These are phyloP conservation scores for Aspergillus tanneri DNA, from an alignment of 2,329 filamentous ascomycete genomes.

Conservation along the genomic window DNA sequence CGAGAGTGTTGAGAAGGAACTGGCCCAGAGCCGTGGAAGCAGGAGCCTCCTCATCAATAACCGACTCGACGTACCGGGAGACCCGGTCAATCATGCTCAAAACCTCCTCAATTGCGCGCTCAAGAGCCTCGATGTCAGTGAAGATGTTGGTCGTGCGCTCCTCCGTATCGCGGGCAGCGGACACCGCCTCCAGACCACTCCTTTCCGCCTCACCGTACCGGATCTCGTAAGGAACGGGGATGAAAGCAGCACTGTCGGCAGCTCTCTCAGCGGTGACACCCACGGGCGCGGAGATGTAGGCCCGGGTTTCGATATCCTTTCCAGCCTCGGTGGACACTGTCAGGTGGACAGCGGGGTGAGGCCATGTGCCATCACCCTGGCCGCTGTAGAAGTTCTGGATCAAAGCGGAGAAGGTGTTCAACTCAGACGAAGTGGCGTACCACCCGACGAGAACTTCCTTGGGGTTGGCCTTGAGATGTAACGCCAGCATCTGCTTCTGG, in stretches of 20 bases:
- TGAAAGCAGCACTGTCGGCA: slow-evolving; percentile 94
- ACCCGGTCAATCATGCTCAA: slow-evolving; percentile 87
- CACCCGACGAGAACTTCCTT: slow-evolving; percentile 93
- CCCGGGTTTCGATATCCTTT: slow-evolving; percentile 81
- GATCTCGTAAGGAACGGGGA: slow-evolving; percentile 93
- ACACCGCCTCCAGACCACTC: slow-evolving; percentile 77
- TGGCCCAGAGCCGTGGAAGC: slow-evolving; percentile 91
- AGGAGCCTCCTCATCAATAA: slow-evolving; percentile 82
- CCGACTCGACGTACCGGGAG: slow-evolving; percentile 85
- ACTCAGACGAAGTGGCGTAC: slow-evolving; percentile 95
- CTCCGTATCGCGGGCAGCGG: slow-evolving; percentile 76
- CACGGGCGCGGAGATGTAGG: slow-evolving; percentile 94
- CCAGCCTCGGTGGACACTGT: slow-evolving; percentile 90
- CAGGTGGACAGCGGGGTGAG: slow-evolving; percentile 94
- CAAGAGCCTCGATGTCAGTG: slow-evolving; percentile 85
- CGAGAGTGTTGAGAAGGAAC: slow-evolving; percentile 90
- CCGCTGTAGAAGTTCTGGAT: slow-evolving; percentile 99
- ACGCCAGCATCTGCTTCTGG: slow-evolving; percentile 97
- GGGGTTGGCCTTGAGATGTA: slow-evolving; percentile 91
- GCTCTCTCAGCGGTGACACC: slow-evolving; percentile 93
- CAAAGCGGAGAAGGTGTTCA: slow-evolving; percentile 97
- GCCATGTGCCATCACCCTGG: slow-evolving; percentile 94
- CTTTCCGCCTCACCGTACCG: slow-evolving; percentile 79
- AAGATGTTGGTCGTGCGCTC: slow-evolving; percentile 70
- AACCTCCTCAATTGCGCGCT: slow-evolving; percentile 82